Conservation (phyloP, 2,329 filamentous ascomycete genomes). For the Sclerotinia borealis region DNA sequence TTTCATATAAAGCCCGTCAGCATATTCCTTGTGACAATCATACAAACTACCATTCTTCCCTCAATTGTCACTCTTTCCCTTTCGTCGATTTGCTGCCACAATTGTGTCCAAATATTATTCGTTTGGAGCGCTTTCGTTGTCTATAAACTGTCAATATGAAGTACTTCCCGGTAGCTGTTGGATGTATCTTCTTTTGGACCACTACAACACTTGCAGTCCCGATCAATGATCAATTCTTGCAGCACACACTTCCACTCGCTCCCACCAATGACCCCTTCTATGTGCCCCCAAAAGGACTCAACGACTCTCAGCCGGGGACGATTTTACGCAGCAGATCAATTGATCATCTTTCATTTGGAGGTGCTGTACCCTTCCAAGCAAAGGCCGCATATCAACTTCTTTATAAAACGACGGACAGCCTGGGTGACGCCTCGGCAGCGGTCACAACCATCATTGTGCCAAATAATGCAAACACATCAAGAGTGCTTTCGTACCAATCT, state of each 20-base stretch:
- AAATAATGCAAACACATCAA: not conserved
- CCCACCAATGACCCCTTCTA: conserved; percentile 37
- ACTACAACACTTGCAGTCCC: not conserved
- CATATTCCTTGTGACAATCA: not conserved
- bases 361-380: conserved; percentile 19
- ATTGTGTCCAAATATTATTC: not conserved
- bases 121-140: too few relatives aligned
- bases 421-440: conserved; percentile 34
- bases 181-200: not conserved
- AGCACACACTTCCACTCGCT: conserved; percentile 19
- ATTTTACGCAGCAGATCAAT: conserved; percentile 28
- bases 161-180: not conserved
- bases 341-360: conserved; percentile 28
- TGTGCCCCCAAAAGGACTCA: conserved; percentile 29
- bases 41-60: too few relatives aligned
- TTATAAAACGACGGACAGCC: conserved; percentile 37
- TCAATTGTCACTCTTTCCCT: not conserved
- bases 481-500: conserved; percentile 39
- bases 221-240: not conserved
- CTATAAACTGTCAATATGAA: not conserved
- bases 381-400: conserved; percentile 34
- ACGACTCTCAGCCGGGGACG: conserved; percentile 30
- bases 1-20: not conserved
- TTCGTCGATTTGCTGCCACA: not conserved
- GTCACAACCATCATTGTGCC: conserved; percentile 38